Evolutionary conservation across 805 yeast genomes (phyloP), one percentile per base, ranked within the genome.

Genomic region (Naumovozyma dairenensis): DNA sequence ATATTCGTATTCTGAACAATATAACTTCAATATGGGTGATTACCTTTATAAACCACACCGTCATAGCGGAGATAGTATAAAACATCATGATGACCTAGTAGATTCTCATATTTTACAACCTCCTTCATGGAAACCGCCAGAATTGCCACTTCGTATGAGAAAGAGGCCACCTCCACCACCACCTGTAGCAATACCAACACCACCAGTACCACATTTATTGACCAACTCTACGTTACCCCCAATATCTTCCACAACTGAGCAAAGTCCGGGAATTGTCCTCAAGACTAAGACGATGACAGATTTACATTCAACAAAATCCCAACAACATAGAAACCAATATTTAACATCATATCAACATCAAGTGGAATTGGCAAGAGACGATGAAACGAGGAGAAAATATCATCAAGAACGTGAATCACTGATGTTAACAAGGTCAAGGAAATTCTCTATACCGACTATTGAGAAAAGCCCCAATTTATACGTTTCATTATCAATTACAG

Each of bases 401-500:
- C n/a, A n/a, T n/a, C 26, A 24, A 12, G 6, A 12, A 6, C 8
- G 6, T 24, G n/a, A 12, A 10, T 10, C 26, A 6, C 26, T 7
- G 10, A 6, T 6, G 17, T 16, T 16, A 13, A 19, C 3, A 13
- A 22, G n/a, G n/a, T 28, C 34, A 12, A 33, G 36, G 21, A 32
- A 31, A n/a, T 45, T 35, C 32, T 32, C 46, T n/a, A 51, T 63
- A 4, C 68, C 67, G 14, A 59, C 65, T 0, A 54, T 62, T 28
- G 65, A 63, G 36, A 48, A 55, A 24, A 62, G 59, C 39, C 36
- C 54, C 1, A 51, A 62, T 29, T 49, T 55, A 41, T 65, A 59
- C 44, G 67, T 66, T 12, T 58, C 70, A 7, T 52, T 65, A 32
- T 62, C 72, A 2, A 63, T 76, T 12, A 75, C 81, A 34, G 83